Base-by-base conservation (phyloP, 441 rosid genomes). In the Cnidoscolus chayamansa region DNA sequence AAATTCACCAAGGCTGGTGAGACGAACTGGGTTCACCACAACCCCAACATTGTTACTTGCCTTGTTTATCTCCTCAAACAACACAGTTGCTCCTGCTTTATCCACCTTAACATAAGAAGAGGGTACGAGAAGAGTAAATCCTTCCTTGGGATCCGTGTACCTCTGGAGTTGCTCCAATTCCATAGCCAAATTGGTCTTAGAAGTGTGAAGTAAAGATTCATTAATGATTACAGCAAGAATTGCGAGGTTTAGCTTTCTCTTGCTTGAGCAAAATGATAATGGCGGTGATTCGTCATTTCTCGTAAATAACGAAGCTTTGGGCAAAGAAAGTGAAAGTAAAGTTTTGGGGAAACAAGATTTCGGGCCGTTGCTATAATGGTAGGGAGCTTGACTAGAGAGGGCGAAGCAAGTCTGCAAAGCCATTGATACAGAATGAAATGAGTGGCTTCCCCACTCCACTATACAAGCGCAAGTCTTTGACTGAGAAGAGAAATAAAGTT, bases 21-120 rank as follows among this genome's bases (percentile, higher is more conserved):
- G 83, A 70, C 97, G 97, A 88, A 92, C 90, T n/a, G 94, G 95
- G 81, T 72, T 88, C 61, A 92, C 98, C 48, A 92, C 94, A 57
- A 92, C 90, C 67, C 98, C 97, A 17, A 89, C 69, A 74, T 82
- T 92, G 85, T 92, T 92, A 72, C 84, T 86, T 76, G 89, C 87
- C 65, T 80, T 84, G 43, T 72, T 81, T 56, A 79, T 74, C 78
- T 90, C 90, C 85, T 94, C 95, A 77, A 94, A 92, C 71, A 94
- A 81, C 76, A 74, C 93, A 6, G 85, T 86, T 10, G 98, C 96
- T 67, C 96, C 98, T 67, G 96, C 92, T 83, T 90, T 93, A 17
- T 91, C 97, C 77, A 90, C 89, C 98, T 90, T 82, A 63, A 70
- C 73, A 85, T 88, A 91, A 71, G 94, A 87, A 76, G 91, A 80